Conservation (phyloP, 106 monocot species). For the Dioscorea dumetorum region DNA sequence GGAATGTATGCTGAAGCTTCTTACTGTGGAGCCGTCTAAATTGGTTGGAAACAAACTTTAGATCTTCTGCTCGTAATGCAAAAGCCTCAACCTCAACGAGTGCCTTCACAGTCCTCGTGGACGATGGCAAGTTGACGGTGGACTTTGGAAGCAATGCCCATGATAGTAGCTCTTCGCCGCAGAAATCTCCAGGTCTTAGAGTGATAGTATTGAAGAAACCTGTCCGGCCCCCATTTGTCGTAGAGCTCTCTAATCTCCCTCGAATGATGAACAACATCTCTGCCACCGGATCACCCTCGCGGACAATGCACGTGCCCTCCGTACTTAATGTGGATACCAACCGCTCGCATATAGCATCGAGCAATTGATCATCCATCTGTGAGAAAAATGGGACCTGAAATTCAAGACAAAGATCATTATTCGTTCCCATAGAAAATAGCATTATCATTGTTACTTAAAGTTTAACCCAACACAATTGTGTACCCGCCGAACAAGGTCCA, state of each 20-base stretch:
- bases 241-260: conserved; percentile 79
- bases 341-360: conserved; percentile 86
- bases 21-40: conserved; percentile 82
- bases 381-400: conserved; percentile 85
- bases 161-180: conserved; percentile 76
- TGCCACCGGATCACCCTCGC: conserved; percentile 79
- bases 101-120: conserved; percentile 59
- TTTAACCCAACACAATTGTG: background rate
- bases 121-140: conserved; percentile 48
- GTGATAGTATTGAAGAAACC: conserved; percentile 88
- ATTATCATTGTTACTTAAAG: background rate
- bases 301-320: conserved; percentile 67
- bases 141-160: conserved; percentile 86
- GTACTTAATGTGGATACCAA: conserved; percentile 75
- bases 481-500: conserved; percentile 86
- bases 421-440: background rate
- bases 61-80: conserved; percentile 68
- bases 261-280: conserved; percentile 91
- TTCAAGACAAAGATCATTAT: background rate
- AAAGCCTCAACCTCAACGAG: conserved; percentile 83
- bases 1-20: conserved; percentile 79
- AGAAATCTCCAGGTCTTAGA: conserved; percentile 70
- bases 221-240: conserved; percentile 80
- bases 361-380: conserved; percentile 80
- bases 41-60: conserved; percentile 85